A percentile compares a stretch with the other conserved stretches of the same genome.
Conservation (phyloP, 2,329 filamentous ascomycete genomes). For the Ophiostoma australiae region DNA sequence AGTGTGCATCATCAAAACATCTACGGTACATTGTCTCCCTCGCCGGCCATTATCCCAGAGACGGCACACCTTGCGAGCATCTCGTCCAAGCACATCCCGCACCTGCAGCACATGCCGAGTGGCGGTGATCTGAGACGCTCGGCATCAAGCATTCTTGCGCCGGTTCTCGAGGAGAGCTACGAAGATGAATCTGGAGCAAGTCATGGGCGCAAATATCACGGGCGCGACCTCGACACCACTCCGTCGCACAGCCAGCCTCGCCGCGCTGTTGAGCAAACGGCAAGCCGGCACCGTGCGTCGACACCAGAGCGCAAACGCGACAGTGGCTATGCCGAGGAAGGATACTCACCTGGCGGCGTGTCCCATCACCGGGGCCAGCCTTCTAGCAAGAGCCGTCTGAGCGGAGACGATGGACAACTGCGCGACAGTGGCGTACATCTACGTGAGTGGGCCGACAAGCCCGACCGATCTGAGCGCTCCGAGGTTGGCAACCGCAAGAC, state of each 20-base stretch:
- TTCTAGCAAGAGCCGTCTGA: slow-evolving; percentile 1
- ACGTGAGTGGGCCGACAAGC: slow-evolving; percentile 38
- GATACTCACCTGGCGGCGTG: slow-evolving; percentile 22
- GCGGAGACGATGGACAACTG: slow-evolving; percentile 32
- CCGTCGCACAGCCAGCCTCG: slow-evolving; percentile 18
- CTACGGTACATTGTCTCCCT: slow-evolving; percentile 18
- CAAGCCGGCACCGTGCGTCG: background rate
- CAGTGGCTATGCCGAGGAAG: slow-evolving; percentile 44
- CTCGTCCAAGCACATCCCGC: slow-evolving; percentile 16
- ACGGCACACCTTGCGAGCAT: slow-evolving; percentile 16
- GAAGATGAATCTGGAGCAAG: slow-evolving; percentile 36
- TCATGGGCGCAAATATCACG: slow-evolving; percentile 25
- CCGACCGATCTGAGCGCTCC: background rate
- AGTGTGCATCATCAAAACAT: background rate
- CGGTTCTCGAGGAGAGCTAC: slow-evolving; percentile 48
- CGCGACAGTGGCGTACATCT: slow-evolving; percentile 56
- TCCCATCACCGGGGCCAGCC: slow-evolving; percentile 3
- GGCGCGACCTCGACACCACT: slow-evolving; percentile 24
- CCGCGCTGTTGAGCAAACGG: background rate
- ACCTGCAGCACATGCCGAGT: slow-evolving; percentile 21
- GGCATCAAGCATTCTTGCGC: slow-evolving; percentile 42
- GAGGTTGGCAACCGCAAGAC: background rate
- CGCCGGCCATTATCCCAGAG: slow-evolving; percentile 22
- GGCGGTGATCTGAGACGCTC: slow-evolving; percentile 24
- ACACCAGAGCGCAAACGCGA: slow-evolving; percentile 40